These are phyloP conservation scores for Ascosphaera apis DNA, from an alignment of 2,329 filamentous ascomycete species.

Conservation along the genomic window DNA sequence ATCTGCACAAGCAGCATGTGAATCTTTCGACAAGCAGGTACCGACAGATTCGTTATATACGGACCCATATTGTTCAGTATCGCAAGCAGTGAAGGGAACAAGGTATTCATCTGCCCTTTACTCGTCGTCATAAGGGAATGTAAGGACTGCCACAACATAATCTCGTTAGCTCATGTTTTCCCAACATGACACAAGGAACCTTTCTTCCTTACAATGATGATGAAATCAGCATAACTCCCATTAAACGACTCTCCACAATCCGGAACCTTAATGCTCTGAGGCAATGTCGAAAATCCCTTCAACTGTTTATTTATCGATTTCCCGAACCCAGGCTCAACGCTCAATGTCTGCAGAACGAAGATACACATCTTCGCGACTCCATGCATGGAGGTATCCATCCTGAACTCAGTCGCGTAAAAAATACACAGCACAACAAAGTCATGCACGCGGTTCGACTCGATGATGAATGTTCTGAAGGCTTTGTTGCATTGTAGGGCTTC, in stretches of 20 bases:
- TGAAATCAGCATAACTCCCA: conserved; percentile 79
- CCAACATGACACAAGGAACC: neutral
- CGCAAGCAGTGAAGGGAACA: conserved; percentile 77
- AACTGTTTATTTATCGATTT: conserved; percentile 76
- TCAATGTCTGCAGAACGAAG: conserved; percentile 88
- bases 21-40: conserved; percentile 54
- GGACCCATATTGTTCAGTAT: conserved; percentile 87
- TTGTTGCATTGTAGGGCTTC: conserved; percentile 95
- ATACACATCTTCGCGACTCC: conserved; percentile 90
- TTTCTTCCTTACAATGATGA: conserved; percentile 62
- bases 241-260: too few relatives aligned
- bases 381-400: conserved; percentile 65
- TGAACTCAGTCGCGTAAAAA: conserved; percentile 83
- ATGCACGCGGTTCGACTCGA: conserved; percentile 79
- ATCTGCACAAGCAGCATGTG: conserved; percentile 78
- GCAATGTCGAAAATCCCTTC: conserved; percentile 69
- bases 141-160: conserved; percentile 40
- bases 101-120: conserved; percentile 69
- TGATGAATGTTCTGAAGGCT: conserved; percentile 84
- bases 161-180: conserved; percentile 2
- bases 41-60: conserved; percentile 54
- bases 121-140: conserved; percentile 78
- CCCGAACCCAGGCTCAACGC: conserved; percentile 77
- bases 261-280: conserved; percentile 53
- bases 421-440: conserved; percentile 79